Percentiles rank a stretch among this genome's conserved stretches.
These are phyloP conservation scores for Verticillium albo-atrum DNA, from an alignment of 2,329 filamentous ascomycete species.

Conservation along the genomic window DNA sequence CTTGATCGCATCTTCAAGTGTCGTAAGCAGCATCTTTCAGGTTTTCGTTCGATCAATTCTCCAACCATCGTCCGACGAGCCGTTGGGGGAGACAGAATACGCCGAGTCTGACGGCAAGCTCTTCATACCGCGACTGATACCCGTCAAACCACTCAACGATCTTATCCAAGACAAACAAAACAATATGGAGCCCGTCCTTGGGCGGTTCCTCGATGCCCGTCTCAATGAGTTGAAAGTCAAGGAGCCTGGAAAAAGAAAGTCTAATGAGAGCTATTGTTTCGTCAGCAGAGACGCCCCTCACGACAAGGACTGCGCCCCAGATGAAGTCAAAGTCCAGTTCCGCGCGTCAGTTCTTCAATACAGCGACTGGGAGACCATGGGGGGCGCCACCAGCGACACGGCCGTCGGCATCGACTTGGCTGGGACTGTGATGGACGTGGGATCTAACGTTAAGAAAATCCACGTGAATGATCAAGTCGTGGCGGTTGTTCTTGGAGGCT, in stretches of 20 bases:
- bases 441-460: slow-evolving; percentile 25
- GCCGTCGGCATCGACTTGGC: slow-evolving; percentile 35
- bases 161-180: slow-evolving; percentile 32
- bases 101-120: slow-evolving; percentile 30
- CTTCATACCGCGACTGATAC: slow-evolving; percentile 39
- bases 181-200: background rate
- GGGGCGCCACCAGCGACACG: slow-evolving; percentile 24
- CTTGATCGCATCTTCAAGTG: slow-evolving; percentile 7
- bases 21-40: slow-evolving; percentile 15
- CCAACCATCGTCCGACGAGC: background rate
- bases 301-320: slow-evolving; percentile 1
- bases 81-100: slow-evolving; percentile 36
- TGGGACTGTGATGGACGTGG: slow-evolving; percentile 30
- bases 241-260: background rate
- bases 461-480: slow-evolving; percentile 35
- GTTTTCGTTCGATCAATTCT: slow-evolving; percentile 20
- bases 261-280: background rate
- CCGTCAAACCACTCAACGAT: slow-evolving; percentile 34
- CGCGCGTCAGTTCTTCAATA: slow-evolving; percentile 26
- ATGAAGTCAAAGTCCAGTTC: slow-evolving; percentile 37
- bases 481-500: slow-evolving; percentile 28
- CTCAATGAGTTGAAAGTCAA: background rate
- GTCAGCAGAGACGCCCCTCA: background rate
- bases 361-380: slow-evolving; percentile 29
- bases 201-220: background rate